phyloP scores from a whole-genome alignment of 768 basidiomycete species.

The Terana coerulea region DNA sequence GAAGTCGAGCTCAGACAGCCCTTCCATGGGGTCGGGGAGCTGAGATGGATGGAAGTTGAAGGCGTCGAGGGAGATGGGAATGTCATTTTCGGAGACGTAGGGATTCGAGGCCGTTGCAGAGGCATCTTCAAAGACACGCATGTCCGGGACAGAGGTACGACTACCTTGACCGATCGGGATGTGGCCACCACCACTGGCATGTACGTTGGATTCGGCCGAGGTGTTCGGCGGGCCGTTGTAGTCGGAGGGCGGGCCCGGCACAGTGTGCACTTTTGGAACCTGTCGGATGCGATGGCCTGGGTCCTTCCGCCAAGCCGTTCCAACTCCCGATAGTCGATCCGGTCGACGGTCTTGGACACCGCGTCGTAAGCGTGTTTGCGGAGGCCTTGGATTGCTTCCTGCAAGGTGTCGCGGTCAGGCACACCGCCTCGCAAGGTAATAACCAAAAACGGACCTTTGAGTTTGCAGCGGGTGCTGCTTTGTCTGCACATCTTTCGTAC shows the following conservation, averaged over 20 bases:
- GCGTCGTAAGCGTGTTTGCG: slow-evolving; percentile 28
- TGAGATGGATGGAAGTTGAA: slow-evolving; percentile 28
- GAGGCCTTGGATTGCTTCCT: slow-evolving; percentile 29
- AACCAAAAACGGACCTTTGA: slow-evolving; percentile 19
- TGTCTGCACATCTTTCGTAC: slow-evolving; percentile 25
- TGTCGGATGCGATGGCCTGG: slow-evolving; percentile 16
- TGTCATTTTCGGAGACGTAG: too few species aligned
- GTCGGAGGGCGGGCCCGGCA: too few species aligned
- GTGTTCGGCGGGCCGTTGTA: too few species aligned
- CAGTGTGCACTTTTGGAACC: too few species aligned
- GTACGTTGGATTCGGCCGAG: too few species aligned
- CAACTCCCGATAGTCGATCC: too few species aligned
- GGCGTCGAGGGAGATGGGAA: too few species aligned
- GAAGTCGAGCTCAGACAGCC: slow-evolving; percentile 1
- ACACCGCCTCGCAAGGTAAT: neutral
- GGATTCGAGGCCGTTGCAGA: too few species aligned
- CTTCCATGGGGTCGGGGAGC: slow-evolving; percentile 21
- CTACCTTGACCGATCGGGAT: slow-evolving; percentile 11
- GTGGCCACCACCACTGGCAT: too few species aligned
- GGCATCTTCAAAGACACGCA: slow-evolving; percentile 43
- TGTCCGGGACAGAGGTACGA: slow-evolving; percentile 50
- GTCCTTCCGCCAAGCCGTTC: slow-evolving; percentile 33
- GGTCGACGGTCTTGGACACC: too few species aligned
- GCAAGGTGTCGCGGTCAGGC: neutral
- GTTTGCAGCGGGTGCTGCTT: slow-evolving; percentile 23